Evolutionary conservation across 495 filamentous ascomycete species (phyloP).

Genomic region (Oleoguttula mirabilis): DNA sequence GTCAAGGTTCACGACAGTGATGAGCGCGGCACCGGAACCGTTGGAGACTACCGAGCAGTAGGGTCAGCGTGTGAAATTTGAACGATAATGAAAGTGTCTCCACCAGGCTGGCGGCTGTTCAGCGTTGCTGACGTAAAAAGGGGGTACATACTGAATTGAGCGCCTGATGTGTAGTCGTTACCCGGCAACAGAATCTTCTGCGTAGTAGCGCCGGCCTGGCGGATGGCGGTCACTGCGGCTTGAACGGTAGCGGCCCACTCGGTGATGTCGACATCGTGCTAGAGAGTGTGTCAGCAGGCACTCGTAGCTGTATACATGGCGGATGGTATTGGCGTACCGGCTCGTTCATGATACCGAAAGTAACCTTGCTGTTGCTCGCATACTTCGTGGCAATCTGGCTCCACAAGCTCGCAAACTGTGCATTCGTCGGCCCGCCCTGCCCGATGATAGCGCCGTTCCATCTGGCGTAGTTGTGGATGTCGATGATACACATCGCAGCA

Average conservation of each 20-base stretch:
- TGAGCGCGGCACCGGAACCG: conserved; percentile 39
- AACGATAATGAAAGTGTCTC: neutral
- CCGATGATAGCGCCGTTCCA: conserved; percentile 50
- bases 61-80: conserved; percentile 29
- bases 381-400: conserved; percentile 45
- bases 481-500: conserved; percentile 44
- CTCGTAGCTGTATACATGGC: conserved; percentile 12
- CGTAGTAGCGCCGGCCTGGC: conserved; percentile 43
- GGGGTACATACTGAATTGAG: no score
- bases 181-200: conserved; percentile 43
- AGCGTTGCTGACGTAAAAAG: no score
- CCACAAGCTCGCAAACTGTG: conserved; percentile 47
- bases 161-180: conserved; percentile 32
- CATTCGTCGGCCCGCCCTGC: conserved; percentile 44
- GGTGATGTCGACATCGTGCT: conserved; percentile 34
- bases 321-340: conserved; percentile 32
- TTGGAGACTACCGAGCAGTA: no score
- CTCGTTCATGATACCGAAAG: conserved; percentile 57
- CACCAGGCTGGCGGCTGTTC: no score
- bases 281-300: conserved; percentile 1
- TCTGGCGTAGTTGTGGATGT: conserved; percentile 49
- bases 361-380: conserved; percentile 33
- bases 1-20: conserved; percentile 43
- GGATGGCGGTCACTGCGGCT: conserved; percentile 45
- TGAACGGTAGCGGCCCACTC: conserved; percentile 44